Evolutionary conservation across 2,329 filamentous ascomycete species (phyloP).

Genomic region (Pyrenophora graminea): DNA sequence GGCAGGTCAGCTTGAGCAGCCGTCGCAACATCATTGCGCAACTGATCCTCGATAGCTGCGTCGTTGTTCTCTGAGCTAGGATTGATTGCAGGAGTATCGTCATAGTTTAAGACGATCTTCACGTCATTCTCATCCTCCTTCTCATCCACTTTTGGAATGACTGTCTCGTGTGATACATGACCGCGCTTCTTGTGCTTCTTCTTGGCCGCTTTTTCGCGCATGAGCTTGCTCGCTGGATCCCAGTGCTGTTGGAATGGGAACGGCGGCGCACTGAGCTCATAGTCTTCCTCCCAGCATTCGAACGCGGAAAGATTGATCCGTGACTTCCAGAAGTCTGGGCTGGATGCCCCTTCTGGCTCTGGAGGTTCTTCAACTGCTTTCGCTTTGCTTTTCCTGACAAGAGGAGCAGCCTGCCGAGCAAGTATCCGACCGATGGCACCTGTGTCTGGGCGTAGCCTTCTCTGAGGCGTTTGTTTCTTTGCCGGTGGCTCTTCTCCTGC

Average conservation of each 20-base stretch:
- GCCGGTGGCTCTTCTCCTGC: conserved; percentile 1
- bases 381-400: conserved; percentile 25
- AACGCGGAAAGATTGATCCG: conserved; percentile 78
- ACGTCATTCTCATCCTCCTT: conserved; percentile 47
- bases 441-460: conserved; percentile 32
- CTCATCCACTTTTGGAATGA: conserved; percentile 19
- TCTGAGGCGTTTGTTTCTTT: conserved; percentile 19
- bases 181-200: conserved; percentile 57
- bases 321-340: conserved; percentile 70
- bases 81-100: conserved; percentile 29
- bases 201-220: conserved; percentile 63
- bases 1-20: conserved; percentile 63
- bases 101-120: conserved; percentile 39
- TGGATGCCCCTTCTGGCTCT: conserved; percentile 43
- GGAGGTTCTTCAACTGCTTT: conserved; percentile 25
- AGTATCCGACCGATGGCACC: conserved; percentile 38
- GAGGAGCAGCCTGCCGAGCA: conserved; percentile 32
- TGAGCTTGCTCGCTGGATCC: conserved; percentile 72
- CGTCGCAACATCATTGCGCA: conserved; percentile 51
- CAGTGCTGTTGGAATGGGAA: conserved; percentile 90
- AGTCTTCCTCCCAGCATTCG: conserved; percentile 71
- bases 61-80: conserved; percentile 27
- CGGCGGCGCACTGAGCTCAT: conserved; percentile 71
- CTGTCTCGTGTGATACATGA: conserved; percentile 31
- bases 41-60: conserved; percentile 37